Percentiles rank a stretch among this genome's conserved stretches.
Conservation (phyloP, 306 rosid species). For the Bauhinia variegata region DNA sequence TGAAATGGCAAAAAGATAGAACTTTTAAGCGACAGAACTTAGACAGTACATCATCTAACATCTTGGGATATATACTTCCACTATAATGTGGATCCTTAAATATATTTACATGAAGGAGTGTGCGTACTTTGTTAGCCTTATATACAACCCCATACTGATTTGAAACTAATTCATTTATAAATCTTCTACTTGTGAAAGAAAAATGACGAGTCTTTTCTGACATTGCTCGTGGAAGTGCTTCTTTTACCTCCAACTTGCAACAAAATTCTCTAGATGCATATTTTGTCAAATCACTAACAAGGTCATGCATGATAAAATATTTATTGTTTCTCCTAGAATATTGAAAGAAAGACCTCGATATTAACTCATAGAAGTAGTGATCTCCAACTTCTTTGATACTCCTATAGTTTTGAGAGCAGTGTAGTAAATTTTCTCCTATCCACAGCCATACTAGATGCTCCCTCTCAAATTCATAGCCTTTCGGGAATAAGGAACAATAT, state of each 20-base stretch:
- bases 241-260: not conserved
- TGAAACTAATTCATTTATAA: not conserved
- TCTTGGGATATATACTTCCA: not conserved
- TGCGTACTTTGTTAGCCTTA: no score
- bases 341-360: slow-evolving; percentile 38
- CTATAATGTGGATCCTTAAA: not conserved
- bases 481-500: slow-evolving; percentile 45
- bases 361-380: slow-evolving; percentile 27
- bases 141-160: not conserved
- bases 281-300: not conserved
- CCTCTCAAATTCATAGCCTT: slow-evolving; percentile 23
- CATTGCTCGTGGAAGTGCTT: no score
- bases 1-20: not conserved
- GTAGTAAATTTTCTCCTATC: slow-evolving; percentile 43
- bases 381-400: no score
- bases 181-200: no score
- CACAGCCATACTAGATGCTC: slow-evolving; percentile 28
- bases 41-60: not conserved
- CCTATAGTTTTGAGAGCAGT: not conserved
- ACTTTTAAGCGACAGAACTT: slow-evolving; percentile 9
- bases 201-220: no score
- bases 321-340: not conserved
- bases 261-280: not conserved
- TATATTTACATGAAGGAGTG: no score
- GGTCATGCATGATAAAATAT: not conserved